phyloP scores from a whole-genome alignment of 768 basidiomycete genomes.

The Lepiota venenata region DNA sequence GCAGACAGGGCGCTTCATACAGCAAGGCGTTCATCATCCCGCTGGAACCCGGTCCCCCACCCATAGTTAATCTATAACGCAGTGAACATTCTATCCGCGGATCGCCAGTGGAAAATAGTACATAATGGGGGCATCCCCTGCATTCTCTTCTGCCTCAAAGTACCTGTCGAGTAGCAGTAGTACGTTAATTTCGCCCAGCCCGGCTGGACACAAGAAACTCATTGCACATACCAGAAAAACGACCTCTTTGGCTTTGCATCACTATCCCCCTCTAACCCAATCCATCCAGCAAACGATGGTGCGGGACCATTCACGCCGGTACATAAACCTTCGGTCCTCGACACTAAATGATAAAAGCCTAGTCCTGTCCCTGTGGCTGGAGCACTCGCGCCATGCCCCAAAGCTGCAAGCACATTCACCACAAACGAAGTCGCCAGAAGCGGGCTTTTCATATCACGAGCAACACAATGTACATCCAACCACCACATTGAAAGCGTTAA shows the following conservation, averaged over 20 bases:
- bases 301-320: slow-evolving; percentile 1
- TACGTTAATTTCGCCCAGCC: background rate
- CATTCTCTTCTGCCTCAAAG: slow-evolving; percentile 26
- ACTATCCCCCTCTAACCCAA: slow-evolving; percentile 27
- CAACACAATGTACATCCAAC: background rate
- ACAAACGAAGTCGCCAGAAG: background rate
- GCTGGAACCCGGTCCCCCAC: slow-evolving; percentile 31
- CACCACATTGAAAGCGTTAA: too few species aligned
- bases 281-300: slow-evolving; percentile 18
- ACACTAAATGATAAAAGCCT: slow-evolving; percentile 5
- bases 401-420: background rate
- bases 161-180: slow-evolving; percentile 21
- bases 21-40: slow-evolving; percentile 25
- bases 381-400: background rate
- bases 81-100: background rate
- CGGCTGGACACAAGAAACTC: background rate
- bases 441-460: background rate
- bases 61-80: slow-evolving; percentile 25
- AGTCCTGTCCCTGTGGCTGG: background rate
- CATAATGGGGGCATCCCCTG: slow-evolving; percentile 27
- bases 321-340: background rate
- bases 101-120: slow-evolving; percentile 8
- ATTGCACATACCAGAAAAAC: slow-evolving; percentile 17
- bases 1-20: slow-evolving; percentile 23
- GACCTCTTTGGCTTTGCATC: slow-evolving; percentile 19